Percentiles rank a stretch among this genome's conserved stretches.
These are phyloP conservation scores for Talaromyces sp. DNA, from an alignment of 2,329 filamentous ascomycete species.

Conservation along the genomic window DNA sequence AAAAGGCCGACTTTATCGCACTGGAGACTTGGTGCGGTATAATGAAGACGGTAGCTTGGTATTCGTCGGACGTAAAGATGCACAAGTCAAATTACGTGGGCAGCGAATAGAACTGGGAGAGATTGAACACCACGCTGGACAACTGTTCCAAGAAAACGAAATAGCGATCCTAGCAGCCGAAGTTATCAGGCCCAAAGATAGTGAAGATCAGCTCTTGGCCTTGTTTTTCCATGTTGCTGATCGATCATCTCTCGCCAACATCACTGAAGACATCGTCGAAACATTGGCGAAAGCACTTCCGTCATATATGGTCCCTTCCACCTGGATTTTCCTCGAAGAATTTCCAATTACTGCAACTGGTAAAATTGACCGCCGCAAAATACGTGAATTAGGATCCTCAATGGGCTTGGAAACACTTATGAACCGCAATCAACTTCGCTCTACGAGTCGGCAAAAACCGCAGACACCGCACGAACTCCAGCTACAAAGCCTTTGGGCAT, in stretches of 20 bases:
- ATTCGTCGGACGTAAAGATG: slow-evolving; percentile 29
- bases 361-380: neutral
- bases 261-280: neutral
- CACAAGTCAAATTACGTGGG: slow-evolving; percentile 38
- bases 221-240: neutral
- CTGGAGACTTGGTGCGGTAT: slow-evolving; percentile 27
- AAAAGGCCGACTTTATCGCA: slow-evolving; percentile 33
- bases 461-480: neutral
- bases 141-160: neutral
- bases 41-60: slow-evolving; percentile 29
- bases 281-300: slow-evolving; percentile 9
- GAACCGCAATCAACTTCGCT: slow-evolving; percentile 13
- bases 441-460: neutral
- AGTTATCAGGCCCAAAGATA: neutral
- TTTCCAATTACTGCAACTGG: neutral
- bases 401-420: neutral
- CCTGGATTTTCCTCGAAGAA: neutral
- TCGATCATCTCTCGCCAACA: neutral
- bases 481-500: slow-evolving; percentile 5
- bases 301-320: neutral
- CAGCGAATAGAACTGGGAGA: slow-evolving; percentile 40
- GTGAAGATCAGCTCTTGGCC: neutral
- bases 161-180: neutral
- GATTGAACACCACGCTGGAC: slow-evolving; percentile 23
- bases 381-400: neutral